Percentiles rank a stretch among this genome's conserved stretches.
These are phyloP conservation scores for Datisca glomerata DNA, from an alignment of 306 rosid genomes.

Conservation along the genomic window DNA sequence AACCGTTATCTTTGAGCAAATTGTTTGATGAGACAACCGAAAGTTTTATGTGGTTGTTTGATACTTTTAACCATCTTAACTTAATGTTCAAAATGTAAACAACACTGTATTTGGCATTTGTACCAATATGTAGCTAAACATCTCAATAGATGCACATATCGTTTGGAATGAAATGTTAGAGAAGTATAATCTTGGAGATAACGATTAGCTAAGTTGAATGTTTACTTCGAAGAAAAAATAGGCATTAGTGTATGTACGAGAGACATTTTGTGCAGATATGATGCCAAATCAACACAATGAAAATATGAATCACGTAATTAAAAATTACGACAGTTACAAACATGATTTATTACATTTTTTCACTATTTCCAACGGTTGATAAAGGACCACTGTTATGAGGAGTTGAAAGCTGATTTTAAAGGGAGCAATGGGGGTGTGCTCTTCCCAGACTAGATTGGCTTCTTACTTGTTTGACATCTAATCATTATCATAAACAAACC, in stretches of 20 bases:
- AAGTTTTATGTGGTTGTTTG: not conserved
- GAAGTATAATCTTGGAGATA: not conserved
- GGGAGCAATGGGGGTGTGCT: no score
- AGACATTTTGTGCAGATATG: not conserved
- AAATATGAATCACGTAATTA: constrained; percentile 1
- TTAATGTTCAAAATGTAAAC: not conserved
- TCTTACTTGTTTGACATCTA: no score
- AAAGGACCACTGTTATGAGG: no score
- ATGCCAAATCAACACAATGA: not conserved
- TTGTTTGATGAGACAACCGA: not conserved
- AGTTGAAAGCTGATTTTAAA: no score
- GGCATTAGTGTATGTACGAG: constrained; percentile 1
- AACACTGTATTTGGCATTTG: constrained; percentile 1
- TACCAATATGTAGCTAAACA: no score
- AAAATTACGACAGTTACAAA: not conserved
- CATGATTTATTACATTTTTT: constrained; percentile 1
- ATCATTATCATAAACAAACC: no score
- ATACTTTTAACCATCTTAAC: not conserved
- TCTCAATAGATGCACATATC: not conserved
- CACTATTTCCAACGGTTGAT: not conserved
- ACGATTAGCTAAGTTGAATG: not conserved
- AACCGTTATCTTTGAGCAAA: no score
- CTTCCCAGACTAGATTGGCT: no score
- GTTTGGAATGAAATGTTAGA: not conserved
- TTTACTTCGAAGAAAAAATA: not conserved